phyloP scores from a whole-genome alignment of 805 yeast genomes.

The Ogataea pignaliae region DNA sequence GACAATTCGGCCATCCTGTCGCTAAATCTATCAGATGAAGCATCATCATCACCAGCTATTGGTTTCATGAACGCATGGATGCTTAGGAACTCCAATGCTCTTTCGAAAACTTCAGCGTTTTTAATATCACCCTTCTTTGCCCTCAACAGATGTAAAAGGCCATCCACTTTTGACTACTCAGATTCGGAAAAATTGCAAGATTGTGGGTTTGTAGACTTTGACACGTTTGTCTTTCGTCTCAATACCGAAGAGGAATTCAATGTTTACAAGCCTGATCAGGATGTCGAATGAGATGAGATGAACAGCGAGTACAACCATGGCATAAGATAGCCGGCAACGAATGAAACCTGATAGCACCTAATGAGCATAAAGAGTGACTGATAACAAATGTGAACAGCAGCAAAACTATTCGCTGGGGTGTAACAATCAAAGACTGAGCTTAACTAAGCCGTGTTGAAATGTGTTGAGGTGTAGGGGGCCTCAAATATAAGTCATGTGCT shows the following conservation, averaged over 20 bases:
- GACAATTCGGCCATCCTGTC: conserved; percentile 39
- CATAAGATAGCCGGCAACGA: too few relatives aligned
- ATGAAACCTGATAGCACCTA: too few relatives aligned
- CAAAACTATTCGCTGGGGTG: too few relatives aligned
- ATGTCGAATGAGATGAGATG: conserved; percentile 1
- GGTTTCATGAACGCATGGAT: conserved; percentile 19
- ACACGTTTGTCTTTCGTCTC: conserved; percentile 38
- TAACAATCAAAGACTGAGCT: too few relatives aligned
- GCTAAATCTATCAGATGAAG: conserved; percentile 12
- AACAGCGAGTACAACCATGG: too few relatives aligned
- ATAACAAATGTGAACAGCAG: too few relatives aligned
- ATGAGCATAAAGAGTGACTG: too few relatives aligned
- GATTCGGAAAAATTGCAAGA: conserved; percentile 27
- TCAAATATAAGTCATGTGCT: too few relatives aligned
- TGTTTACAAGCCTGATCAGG: conserved; percentile 17
- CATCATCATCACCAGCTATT: background rate
- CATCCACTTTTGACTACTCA: conserved; percentile 26
- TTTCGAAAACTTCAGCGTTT: conserved; percentile 7
- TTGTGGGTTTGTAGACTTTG: conserved; percentile 36
- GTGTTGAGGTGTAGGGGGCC: too few relatives aligned
- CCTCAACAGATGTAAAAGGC: conserved; percentile 27
- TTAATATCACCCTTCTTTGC: conserved; percentile 16
- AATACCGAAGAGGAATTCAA: conserved; percentile 27
- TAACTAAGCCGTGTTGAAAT: too few relatives aligned
- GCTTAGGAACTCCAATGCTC: conserved; percentile 22